These are phyloP conservation scores for Saccharum officinarum DNA, from an alignment of 176 grass and related monocot genomes.

Conservation along the genomic window DNA sequence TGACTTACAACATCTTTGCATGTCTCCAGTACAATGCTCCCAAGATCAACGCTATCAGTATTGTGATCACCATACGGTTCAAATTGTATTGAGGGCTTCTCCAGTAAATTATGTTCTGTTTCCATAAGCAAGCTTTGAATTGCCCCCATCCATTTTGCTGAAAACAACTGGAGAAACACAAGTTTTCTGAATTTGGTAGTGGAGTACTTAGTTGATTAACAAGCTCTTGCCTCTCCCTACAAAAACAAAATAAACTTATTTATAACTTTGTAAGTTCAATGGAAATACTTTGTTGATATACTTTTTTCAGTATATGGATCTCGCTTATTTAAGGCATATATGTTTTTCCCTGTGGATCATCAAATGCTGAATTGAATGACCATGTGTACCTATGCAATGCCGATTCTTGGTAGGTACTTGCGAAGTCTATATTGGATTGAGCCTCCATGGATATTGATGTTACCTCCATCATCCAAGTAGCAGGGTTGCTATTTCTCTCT, in stretches of 20 bases:
- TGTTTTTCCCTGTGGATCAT: neutral
- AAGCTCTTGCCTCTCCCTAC: constrained; percentile 41
- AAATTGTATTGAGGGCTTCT: constrained; percentile 68
- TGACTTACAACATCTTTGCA: constrained; percentile 31
- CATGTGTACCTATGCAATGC: constrained; percentile 18
- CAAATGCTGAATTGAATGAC: neutral
- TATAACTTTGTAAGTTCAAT: neutral
- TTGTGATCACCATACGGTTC: constrained; percentile 41
- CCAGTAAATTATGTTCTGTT: constrained; percentile 65
- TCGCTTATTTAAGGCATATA: neutral
- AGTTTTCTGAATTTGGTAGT: constrained; percentile 30
- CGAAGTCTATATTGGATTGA: constrained; percentile 58
- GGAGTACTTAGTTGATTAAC: constrained; percentile 39
- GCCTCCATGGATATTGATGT: constrained; percentile 54
- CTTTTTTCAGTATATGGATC: too few relatives aligned
- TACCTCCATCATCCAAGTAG: constrained; percentile 76
- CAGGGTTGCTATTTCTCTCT: constrained; percentile 65
- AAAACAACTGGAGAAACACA: constrained; percentile 35
- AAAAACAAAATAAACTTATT: neutral
- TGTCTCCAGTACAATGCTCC: constrained; percentile 45
- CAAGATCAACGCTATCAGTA: constrained; percentile 26
- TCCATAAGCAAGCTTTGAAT: constrained; percentile 73
- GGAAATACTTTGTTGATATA: neutral
- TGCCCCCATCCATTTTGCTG: constrained; percentile 49
- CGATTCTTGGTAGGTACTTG: constrained; percentile 51